Base-by-base conservation (phyloP, 83 land plant genomes). In the Picea abies region DNA sequence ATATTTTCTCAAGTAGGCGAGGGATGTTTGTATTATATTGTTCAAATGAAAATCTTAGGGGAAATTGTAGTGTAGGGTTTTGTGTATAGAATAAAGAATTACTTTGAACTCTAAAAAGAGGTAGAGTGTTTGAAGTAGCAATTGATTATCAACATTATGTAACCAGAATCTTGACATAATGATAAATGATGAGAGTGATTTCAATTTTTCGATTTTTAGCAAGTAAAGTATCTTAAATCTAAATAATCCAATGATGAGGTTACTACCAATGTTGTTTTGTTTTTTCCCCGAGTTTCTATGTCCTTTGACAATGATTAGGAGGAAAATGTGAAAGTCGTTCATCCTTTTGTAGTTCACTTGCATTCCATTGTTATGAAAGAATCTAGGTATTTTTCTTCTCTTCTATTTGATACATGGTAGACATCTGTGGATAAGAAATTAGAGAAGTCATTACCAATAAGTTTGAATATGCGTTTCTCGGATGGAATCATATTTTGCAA, bases 221-320 rank as follows among this genome's bases (percentile, higher is more conserved):
- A 22, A 17, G 23, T 1, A 66, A 81, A 32, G 22, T 15, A 22
- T 23, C 47, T 37, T 23, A 17, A 26, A n/a, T 67, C 67, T 47
- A 11, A 67, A 70, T 79, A 79, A 81, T 94, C 92, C 90, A 88
- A 91, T 84, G 95, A 94, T 80, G 19, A 91, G 61, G 32, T 89
- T 86, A 85, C 89, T 72, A 87, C 95, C 67, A 93, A 94, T 87
- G 92, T 92, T 82, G 58, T 94, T 79, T 90, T 94, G 81, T 87
- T 83, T 80, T 87, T 94, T 76, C 85, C 63, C 69, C 75, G 80
- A 87, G 7, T 64, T 69, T 63, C 63, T 70, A 39, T 22, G 4
- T 56, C 82, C 6, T 63, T 60, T 82, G 80, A 60, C 58, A 60
- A 60, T 64, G 80, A 60, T 29, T 20, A 0, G 41, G 80, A 78